Base-by-base conservation (phyloP, 2,329 filamentous ascomycete species). In the Torrubiellomyces zombiae region DNA sequence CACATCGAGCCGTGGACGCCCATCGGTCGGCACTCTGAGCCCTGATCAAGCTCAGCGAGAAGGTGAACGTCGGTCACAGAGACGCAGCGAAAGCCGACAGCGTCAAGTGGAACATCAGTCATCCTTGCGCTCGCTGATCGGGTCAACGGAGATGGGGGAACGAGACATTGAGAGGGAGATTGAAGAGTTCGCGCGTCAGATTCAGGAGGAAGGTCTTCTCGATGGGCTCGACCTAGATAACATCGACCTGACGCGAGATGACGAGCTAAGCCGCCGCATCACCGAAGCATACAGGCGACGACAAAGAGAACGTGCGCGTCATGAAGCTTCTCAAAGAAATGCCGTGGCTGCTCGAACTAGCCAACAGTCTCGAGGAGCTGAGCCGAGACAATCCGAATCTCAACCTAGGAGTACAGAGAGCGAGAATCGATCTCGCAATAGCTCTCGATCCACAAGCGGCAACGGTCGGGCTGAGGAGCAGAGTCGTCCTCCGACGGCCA, bases 211-310 rank as follows among this genome's bases (percentile, higher is more conserved):
- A 42, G 83, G 86, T 0, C 54, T 94, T 12, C 51, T 93, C 17
- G 81, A 94, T 39, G 85, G 82, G 11, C 71, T 94, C 23, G 85
- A 94, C 43, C 55, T 94, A 28, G 79, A 89, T 39, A 85, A 85
- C 34, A 72, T 94, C 27, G 83, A 86, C 33, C 62, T 82, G 10
- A 69, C 60, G 24, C 79, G 83, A 40, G 82, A 94, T 43, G 83
- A 94, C 40, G 81, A 91, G 41, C 69, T 95, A 10, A 92, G 80
- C 35, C 78, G 86, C 41, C 73, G 78, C 30, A 93, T 95, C 38
- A 85, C 83, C 2, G 80, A 91, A 40, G 82, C 82, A 2, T 93
- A 91, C 42, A 62, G 80, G 29, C 66, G 80, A 32, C 64, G 81
- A 16, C 81, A 91, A 42, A 66, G 63, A 21, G 70, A 74, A 32